Evolutionary conservation across 2,329 filamentous ascomycete species (phyloP).

Genomic region (Westerdykella aurantiaca): DNA sequence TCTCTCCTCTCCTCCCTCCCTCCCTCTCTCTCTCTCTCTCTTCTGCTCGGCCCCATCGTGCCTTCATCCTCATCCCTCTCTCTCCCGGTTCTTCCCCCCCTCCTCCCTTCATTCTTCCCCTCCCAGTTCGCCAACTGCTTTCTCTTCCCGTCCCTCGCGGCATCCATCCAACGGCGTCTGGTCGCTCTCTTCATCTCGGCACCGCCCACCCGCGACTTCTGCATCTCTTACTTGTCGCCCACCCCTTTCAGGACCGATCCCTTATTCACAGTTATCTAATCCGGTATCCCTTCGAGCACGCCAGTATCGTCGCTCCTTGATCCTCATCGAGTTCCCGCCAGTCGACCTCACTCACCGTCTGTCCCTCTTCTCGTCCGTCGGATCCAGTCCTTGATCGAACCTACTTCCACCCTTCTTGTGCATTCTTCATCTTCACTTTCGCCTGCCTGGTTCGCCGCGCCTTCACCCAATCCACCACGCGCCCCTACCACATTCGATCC

Average conservation of each 20-base stretch:
- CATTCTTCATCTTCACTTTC: constrained; percentile 5
- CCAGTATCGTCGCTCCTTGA: constrained; percentile 35
- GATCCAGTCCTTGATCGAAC: constrained; percentile 19
- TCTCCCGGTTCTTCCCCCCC: constrained; percentile 58
- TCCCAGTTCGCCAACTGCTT: constrained; percentile 26
- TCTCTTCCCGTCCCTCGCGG: constrained; percentile 9
- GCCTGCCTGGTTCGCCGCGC: constrained; percentile 3
- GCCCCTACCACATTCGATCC: constrained; percentile 14
- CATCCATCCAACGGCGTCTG: constrained; percentile 16
- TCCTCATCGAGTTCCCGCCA: constrained; percentile 18
- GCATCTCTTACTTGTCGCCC: constrained; percentile 32
- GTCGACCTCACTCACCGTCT: constrained; percentile 17
- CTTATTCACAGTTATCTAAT: constrained; percentile 22
- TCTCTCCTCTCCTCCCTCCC: neutral
- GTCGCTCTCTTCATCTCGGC: constrained; percentile 48
- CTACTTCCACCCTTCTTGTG: constrained; percentile 5
- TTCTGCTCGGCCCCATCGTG: neutral
- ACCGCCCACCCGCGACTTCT: constrained; percentile 24
- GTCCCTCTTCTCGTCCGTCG: constrained; percentile 21
- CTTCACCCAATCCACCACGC: constrained; percentile 5
- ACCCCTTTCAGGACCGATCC: constrained; percentile 24
- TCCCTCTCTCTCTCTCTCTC: neutral
- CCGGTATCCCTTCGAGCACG: constrained; percentile 24
- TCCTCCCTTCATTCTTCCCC: constrained; percentile 50
- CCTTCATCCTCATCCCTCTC: constrained; percentile 2